Evolutionary conservation across 2,329 filamentous ascomycete species (phyloP), one percentile per base, ranked within the genome.

Genomic region (Monilinia fructigena): DNA sequence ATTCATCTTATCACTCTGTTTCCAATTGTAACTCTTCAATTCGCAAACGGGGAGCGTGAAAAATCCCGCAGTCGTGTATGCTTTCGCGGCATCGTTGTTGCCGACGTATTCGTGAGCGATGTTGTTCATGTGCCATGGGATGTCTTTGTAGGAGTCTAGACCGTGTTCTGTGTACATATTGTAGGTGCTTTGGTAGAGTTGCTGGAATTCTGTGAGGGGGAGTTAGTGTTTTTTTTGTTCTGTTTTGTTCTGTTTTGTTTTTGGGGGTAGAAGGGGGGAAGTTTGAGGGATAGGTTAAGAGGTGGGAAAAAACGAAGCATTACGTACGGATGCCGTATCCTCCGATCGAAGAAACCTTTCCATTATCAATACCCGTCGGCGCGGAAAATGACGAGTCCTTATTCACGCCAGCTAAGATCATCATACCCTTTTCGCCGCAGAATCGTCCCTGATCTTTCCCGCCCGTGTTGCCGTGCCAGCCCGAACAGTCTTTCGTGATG

Each of bases 401-500:
- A 10, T 58, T n/a, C 18, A 58, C 55, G 1, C 55, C 55, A 2
- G 40, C 55, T 2, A 45, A 18, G 14, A 45, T 47, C 55, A 58
- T 58, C 55, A 58, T 58, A 0, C 55, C 23, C 55, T 58, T 58
- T 45, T 45, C 55, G 1, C 40, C 55, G 18, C 40, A 58, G 7
- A 7, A 58, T 58, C 40, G 28, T 47, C 55, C 14, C 1, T 38
- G 55, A 45, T 58, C 55, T 20, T 45, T 47, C n/a, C 40, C 55
- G 12, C 55, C 40, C 6, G 23, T 45, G 6, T 58, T 58, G 0
- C 55, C 55, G 23, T 58, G 40, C 40, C 40, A 58, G 2, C 55
- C 38, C 0, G 40, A 45, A 45, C 55, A 47, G 31, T 47, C 26
- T 31, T n/a, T 45, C 1, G 26, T 42, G 1, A 58, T 8, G 3